These are phyloP conservation scores for Hygrophoropsis aurantiaca DNA, from an alignment of 768 basidiomycete genomes.

Conservation along the genomic window DNA sequence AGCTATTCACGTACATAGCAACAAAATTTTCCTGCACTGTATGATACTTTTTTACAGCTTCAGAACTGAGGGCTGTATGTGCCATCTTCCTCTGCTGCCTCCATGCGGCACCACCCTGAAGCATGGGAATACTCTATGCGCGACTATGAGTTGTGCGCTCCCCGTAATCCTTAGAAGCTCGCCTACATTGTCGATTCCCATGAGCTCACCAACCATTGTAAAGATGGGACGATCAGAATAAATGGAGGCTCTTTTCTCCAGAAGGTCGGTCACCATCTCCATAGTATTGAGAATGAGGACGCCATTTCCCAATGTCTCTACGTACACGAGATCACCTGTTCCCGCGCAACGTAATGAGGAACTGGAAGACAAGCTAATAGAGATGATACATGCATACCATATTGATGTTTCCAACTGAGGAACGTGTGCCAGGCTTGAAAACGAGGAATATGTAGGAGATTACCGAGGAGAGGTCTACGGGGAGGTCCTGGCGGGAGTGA, in stretches of 20 bases:
- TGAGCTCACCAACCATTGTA: conserved; percentile 7
- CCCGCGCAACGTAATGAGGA: too few species aligned
- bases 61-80: not conserved
- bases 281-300: conserved; percentile 21
- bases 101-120: conserved; percentile 12
- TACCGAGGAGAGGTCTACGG: too few species aligned
- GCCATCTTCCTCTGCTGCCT: conserved; percentile 8
- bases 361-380: not conserved
- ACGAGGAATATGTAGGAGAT: too few species aligned
- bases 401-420: too few species aligned
- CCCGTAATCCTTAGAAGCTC: not conserved
- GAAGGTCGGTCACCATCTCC: conserved; percentile 27
- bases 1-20: conserved; percentile 1
- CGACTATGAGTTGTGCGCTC: not conserved
- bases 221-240: conserved; percentile 16
- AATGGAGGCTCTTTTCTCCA: conserved; percentile 24
- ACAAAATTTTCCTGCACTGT: conserved; percentile 5
- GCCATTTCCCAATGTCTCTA: conserved; percentile 3
- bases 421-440: too few species aligned
- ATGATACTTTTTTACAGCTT: conserved; percentile 7
- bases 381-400: too few species aligned
- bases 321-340: conserved; percentile 17
- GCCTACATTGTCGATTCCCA: conserved; percentile 5
- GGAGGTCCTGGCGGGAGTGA: too few species aligned
- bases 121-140: conserved; percentile 7